Percentiles rank a stretch among this genome's conserved stretches.
Evolutionary conservation across 306 rosid genomes (phyloP).

Genomic region (Begonia masoniana): DNA sequence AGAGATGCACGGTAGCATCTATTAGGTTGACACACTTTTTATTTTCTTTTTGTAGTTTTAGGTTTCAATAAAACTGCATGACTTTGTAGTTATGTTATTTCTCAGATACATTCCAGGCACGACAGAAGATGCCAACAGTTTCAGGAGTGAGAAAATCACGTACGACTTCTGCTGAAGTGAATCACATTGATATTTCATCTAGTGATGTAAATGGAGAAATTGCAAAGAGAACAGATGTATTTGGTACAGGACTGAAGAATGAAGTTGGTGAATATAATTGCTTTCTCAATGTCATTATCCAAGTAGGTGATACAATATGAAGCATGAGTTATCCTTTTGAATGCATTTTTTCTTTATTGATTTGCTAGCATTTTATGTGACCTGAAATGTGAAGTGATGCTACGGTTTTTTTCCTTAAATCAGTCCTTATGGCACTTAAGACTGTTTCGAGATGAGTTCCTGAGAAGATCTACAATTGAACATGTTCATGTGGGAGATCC

Average conservation of each 20-base stretch:
- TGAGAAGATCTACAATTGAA: constrained; percentile 53
- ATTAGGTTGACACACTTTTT: not conserved
- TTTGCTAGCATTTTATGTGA: constrained; percentile 4
- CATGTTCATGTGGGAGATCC: constrained; percentile 90
- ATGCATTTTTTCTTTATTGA: constrained; percentile 2
- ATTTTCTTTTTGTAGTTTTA: not conserved
- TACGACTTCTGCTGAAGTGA: constrained; percentile 31
- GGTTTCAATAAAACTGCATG: constrained; percentile 4
- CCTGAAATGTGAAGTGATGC: constrained; percentile 19
- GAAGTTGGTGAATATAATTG: constrained; percentile 99
- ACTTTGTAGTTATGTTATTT: constrained; percentile 22
- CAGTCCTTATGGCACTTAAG: constrained; percentile 96
- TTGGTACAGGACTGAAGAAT: constrained; percentile 85
- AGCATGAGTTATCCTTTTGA: constrained; percentile 1
- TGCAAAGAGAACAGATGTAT: constrained; percentile 10
- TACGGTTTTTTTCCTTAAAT: constrained; percentile 10
- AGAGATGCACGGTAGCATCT: not conserved
- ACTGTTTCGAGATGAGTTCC: constrained; percentile 70
- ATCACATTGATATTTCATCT: constrained; percentile 16
- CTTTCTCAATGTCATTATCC: constrained; percentile 96
- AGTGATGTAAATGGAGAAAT: not conserved
- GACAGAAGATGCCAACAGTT: constrained; percentile 28
- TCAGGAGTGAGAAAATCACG: constrained; percentile 29
- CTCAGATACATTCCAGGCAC: constrained; percentile 68
- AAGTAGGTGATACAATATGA: constrained; percentile 30